Evolutionary conservation across 345 rosid species (phyloP).

Genomic region (Populus davidiana): DNA sequence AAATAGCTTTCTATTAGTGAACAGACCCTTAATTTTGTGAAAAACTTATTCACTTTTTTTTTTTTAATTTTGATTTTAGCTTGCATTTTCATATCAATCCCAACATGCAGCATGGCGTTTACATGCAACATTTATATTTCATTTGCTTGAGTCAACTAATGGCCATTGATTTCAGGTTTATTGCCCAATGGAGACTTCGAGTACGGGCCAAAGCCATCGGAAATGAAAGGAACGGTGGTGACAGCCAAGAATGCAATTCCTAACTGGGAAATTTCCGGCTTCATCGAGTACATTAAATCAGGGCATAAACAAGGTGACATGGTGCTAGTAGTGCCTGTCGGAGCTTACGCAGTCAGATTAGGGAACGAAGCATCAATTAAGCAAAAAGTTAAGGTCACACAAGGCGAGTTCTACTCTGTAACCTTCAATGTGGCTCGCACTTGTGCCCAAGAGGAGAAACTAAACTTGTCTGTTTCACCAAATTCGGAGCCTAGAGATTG

Average conservation of each 20-base stretch:
- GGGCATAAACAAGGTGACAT: conserved; percentile 90
- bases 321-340: conserved; percentile 76
- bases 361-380: conserved; percentile 79
- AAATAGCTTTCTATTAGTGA: too few relatives aligned
- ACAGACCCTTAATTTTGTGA: too few relatives aligned
- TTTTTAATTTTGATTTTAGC: too few relatives aligned
- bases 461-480: conserved; percentile 67
- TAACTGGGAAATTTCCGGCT: conserved; percentile 66
- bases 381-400: conserved; percentile 47
- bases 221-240: conserved; percentile 65
- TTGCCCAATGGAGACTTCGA: conserved; percentile 84
- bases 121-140: too few relatives aligned
- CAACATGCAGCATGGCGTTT: too few relatives aligned
- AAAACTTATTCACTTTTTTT: too few relatives aligned
- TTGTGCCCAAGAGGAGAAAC: conserved; percentile 75
- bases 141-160: not conserved
- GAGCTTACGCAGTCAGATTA: conserved; percentile 59
- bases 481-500: conserved; percentile 38
- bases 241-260: conserved; percentile 53
- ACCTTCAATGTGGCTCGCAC: conserved; percentile 79
- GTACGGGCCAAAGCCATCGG: conserved; percentile 52
- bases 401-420: conserved; percentile 50
- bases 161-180: conserved; percentile 48
- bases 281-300: conserved; percentile 78
- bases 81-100: too few relatives aligned